phyloP scores from a whole-genome alignment of 176 grass and related monocot genomes.

The Zea luxurians region DNA sequence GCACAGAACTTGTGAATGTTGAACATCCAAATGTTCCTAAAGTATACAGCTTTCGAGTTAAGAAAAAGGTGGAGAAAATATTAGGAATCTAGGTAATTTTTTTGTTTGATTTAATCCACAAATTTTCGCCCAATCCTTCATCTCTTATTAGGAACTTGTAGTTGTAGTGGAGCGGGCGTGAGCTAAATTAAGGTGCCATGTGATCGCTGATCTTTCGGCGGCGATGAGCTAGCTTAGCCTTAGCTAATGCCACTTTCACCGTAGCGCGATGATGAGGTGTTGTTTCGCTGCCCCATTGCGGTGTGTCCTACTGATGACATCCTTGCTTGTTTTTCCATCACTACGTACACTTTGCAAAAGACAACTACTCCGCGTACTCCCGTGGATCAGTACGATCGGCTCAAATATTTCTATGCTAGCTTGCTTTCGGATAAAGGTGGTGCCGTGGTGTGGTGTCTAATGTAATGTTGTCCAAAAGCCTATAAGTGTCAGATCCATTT shows the following conservation, averaged over 20 bases:
- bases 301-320: slow-evolving; percentile 29
- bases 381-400: background rate
- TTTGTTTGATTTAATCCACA: no score
- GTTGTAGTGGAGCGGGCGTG: background rate
- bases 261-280: background rate
- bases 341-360: no score
- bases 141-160: no score
- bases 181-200: slow-evolving; percentile 9
- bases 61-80: no score
- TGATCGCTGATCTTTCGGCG: slow-evolving; percentile 8
- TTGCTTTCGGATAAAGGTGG: slow-evolving; percentile 14
- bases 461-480: slow-evolving; percentile 11
- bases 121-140: background rate
- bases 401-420: slow-evolving; percentile 28
- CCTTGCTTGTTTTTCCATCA: slow-evolving; percentile 5
- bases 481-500: slow-evolving; percentile 12
- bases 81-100: no score
- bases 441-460: background rate
- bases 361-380: slow-evolving; percentile 10
- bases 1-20: no score
- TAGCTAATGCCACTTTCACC: background rate
- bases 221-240: background rate
- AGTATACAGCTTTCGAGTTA: no score
- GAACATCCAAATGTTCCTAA: no score
- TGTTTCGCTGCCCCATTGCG: slow-evolving; percentile 12